Percentiles rank a stretch among this genome's conserved stretches.
Conservation (phyloP, 805 yeast species). For the Saccharomycopsis schoenii region DNA sequence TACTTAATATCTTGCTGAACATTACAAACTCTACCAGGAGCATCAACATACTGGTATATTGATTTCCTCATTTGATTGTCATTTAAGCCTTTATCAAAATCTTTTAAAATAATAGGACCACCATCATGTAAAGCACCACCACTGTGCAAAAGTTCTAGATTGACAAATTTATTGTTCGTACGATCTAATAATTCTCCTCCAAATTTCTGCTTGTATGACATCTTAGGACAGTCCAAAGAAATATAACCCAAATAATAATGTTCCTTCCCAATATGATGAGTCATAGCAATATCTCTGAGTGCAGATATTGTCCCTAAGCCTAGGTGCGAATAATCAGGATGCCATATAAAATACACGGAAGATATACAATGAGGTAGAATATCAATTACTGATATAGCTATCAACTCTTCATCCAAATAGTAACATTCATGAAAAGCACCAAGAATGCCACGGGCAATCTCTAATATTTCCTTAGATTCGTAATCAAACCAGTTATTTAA, state of each 20-base stretch:
- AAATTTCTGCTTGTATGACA: constrained; percentile 71
- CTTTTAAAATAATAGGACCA: constrained; percentile 19
- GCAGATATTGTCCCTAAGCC: constrained; percentile 76
- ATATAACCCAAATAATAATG: constrained; percentile 76
- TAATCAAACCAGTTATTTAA: constrained; percentile 9
- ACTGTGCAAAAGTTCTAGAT: constrained; percentile 25
- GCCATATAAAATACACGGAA: constrained; percentile 82
- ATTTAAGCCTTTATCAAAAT: not conserved
- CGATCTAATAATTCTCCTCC: constrained; percentile 67
- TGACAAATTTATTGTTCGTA: constrained; percentile 35
- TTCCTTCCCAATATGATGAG: constrained; percentile 35
- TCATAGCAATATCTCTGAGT: constrained; percentile 53
- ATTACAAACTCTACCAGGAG: not conserved
- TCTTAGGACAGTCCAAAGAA: constrained; percentile 68
- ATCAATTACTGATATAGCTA: constrained; percentile 73
- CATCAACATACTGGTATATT: not conserved
- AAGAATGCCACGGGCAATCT: not conserved
- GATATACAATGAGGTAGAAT: constrained; percentile 68
- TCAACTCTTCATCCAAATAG: constrained; percentile 48
- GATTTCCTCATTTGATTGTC: not conserved
- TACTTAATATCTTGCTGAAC: not conserved
- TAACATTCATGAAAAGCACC: constrained; percentile 72
- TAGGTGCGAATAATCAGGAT: constrained; percentile 61
- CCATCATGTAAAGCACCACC: constrained; percentile 25
- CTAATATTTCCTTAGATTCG: not conserved